A percentile compares a stretch with the other conserved stretches of the same genome.
phyloP scores from a whole-genome alignment of 306 rosid species.

The Begonia peltatifolia region DNA sequence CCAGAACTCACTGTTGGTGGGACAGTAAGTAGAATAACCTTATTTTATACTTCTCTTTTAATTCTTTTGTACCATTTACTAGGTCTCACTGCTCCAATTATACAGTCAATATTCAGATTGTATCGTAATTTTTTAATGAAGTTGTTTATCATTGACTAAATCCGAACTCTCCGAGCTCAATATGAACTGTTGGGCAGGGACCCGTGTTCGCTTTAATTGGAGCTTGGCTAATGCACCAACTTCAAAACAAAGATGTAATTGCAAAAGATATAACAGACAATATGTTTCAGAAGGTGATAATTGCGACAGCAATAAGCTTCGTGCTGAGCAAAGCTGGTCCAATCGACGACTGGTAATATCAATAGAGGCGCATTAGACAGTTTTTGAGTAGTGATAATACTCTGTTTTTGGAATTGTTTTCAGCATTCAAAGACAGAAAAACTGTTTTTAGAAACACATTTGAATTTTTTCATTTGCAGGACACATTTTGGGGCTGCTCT shows the following conservation, averaged over 20 bases:
- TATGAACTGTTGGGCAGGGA: conserved; percentile 34
- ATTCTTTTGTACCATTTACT: neutral
- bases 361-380: neutral
- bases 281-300: conserved; percentile 59
- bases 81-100: too few species aligned
- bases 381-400: neutral
- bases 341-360: conserved; percentile 63
- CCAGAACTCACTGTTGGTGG: conserved; percentile 81
- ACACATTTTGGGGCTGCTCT: conserved; percentile 66
- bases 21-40: conserved; percentile 33
- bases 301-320: conserved; percentile 46
- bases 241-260: conserved; percentile 45
- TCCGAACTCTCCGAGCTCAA: too few species aligned
- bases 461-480: conserved; percentile 24
- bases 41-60: neutral
- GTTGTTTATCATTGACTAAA: neutral
- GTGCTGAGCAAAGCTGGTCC: conserved; percentile 55
- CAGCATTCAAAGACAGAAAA: neutral
- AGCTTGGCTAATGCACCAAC: conserved; percentile 79
- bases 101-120: neutral
- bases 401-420: neutral
- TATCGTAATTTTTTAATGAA: conserved; percentile 2
- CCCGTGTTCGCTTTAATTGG: conserved; percentile 84
- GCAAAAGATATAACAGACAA: conserved; percentile 34
- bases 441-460: too few species aligned